Percentiles rank a stretch among this genome's conserved stretches.
Evolutionary conservation across 768 basidiomycete genomes (phyloP).

Genomic region (Leccinum aurantiacum): DNA sequence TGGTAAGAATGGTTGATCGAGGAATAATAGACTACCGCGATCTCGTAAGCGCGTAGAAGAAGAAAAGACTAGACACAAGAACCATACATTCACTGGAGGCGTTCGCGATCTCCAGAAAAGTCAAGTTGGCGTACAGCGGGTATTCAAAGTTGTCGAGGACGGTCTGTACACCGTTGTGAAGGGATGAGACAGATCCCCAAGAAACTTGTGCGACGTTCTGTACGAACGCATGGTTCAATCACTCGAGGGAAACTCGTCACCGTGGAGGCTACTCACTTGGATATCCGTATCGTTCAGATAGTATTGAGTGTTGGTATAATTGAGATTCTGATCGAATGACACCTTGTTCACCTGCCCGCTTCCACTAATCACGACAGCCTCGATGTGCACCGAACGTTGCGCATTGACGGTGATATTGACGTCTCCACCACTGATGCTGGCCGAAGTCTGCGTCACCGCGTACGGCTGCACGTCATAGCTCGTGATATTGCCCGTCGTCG

Average conservation of each 20-base stretch:
- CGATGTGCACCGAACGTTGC: constrained; percentile 55
- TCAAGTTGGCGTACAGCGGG: constrained; percentile 47
- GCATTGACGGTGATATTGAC: constrained; percentile 65
- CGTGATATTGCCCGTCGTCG: constrained; percentile 68
- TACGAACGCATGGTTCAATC: not conserved
- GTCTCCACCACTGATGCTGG: constrained; percentile 43
- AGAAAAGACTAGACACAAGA: not conserved
- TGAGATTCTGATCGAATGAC: constrained; percentile 58
- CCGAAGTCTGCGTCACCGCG: constrained; percentile 50
- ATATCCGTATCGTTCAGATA: constrained; percentile 48
- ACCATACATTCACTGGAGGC: constrained; percentile 21
- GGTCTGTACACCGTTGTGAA: constrained; percentile 44
- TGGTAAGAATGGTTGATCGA: constrained; percentile 70
- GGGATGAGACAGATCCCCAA: constrained; percentile 46
- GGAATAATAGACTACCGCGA: constrained; percentile 44
- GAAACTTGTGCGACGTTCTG: constrained; percentile 54
- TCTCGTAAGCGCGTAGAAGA: not conserved
- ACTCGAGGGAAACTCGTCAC: not conserved
- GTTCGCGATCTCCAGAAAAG: constrained; percentile 33
- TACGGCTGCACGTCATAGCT: constrained; percentile 57
- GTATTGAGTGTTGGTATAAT: constrained; percentile 62
- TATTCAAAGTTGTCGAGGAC: constrained; percentile 54
- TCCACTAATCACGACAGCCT: constrained; percentile 59
- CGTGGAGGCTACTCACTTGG: constrained; percentile 33
- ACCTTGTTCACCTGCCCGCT: constrained; percentile 58